These are phyloP conservation scores for Aspergillus campestris DNA, from an alignment of 495 filamentous ascomycete genomes.

Conservation along the genomic window DNA sequence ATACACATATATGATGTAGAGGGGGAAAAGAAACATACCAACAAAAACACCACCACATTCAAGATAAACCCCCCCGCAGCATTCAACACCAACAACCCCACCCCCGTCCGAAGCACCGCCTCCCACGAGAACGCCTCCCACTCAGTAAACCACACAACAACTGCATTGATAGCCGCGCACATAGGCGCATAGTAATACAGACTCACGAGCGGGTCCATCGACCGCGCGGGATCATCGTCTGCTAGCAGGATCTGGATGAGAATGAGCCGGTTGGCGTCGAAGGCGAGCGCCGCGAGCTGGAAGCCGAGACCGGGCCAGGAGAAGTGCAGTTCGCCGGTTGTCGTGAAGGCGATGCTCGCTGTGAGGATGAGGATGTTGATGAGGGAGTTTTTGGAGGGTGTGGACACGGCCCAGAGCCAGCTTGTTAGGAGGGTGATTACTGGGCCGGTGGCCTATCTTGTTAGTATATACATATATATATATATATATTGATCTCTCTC, in stretches of 20 bases:
- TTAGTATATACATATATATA: no score
- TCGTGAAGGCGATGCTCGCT: slow-evolving; percentile 62
- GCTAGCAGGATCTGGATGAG: slow-evolving; percentile 68
- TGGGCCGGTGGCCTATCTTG: slow-evolving; percentile 52
- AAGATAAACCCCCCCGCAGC: slow-evolving; percentile 67
- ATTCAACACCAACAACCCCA: slow-evolving; percentile 51
- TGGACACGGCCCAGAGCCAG: slow-evolving; percentile 56
- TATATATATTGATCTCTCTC: background rate
- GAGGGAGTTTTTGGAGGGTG: slow-evolving; percentile 50
- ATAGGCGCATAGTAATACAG: slow-evolving; percentile 81
- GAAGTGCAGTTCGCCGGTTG: slow-evolving; percentile 69
- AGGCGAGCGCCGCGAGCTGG: slow-evolving; percentile 61
- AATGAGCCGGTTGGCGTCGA: slow-evolving; percentile 68
- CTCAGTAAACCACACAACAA: slow-evolving; percentile 57
- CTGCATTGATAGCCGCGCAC: slow-evolving; percentile 65
- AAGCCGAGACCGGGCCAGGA: slow-evolving; percentile 57
- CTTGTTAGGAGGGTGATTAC: slow-evolving; percentile 57
- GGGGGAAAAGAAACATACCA: slow-evolving; percentile 42
- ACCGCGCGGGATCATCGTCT: slow-evolving; percentile 46
- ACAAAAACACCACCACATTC: slow-evolving; percentile 67
- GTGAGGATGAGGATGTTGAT: slow-evolving; percentile 69
- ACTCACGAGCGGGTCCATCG: slow-evolving; percentile 78
- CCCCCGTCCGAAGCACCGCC: slow-evolving; percentile 49
- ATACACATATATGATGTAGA: background rate
- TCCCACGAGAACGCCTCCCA: slow-evolving; percentile 41